Base-by-base conservation (phyloP, 2,329 filamentous ascomycete species). In the Ilyonectria mors-panacis region DNA sequence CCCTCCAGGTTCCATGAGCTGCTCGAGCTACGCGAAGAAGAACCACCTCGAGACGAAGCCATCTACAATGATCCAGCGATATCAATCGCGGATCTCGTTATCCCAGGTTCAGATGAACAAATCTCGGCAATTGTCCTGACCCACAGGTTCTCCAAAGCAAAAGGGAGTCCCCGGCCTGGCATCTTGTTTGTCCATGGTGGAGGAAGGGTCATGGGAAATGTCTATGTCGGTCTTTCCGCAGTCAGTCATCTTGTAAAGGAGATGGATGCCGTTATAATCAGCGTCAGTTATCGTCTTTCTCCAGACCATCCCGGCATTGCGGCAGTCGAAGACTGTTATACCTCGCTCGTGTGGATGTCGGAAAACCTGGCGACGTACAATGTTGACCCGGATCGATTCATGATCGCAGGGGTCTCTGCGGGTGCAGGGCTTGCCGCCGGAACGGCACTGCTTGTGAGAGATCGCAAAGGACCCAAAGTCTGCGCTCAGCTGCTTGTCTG, bases 341-440 rank as follows among this genome's bases (percentile, higher is more conserved):
- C 62, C 0, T 42, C 55, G 0, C 57, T 70, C 1, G 21, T 45
- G 0, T 70, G 68, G 66, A 54, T 70, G 10, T 45, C 37, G 1
- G 15, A 64, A 3, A 45, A 59, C 13, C 6, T 59, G 1, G 10
- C 10, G 3, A 6, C 15, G 0, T 47, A 60, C 15, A 21, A 58
- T 4, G 44, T 70, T 8, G 63, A 70, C 10, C 33, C 21, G 0
- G 3, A 17, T n/a, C 66, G 66, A 10, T 45, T 70, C 15, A 56
- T 68, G 4, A 37, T 68, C 1, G 56, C 63, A 0, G 68, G 68
- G 6, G 62, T 48, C 2, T 70, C 68, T 3, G 68, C 66, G 6
- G 68, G 68, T 7, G 68, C 50, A 9, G 68, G 68, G 1, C 47
- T 70, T 2, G 68, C 63, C 2, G 63, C 68, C 3, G 66, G 59